Conservation (phyloP, 1,139 yeast species). For the Meyerozyma guilliermondii region DNA sequence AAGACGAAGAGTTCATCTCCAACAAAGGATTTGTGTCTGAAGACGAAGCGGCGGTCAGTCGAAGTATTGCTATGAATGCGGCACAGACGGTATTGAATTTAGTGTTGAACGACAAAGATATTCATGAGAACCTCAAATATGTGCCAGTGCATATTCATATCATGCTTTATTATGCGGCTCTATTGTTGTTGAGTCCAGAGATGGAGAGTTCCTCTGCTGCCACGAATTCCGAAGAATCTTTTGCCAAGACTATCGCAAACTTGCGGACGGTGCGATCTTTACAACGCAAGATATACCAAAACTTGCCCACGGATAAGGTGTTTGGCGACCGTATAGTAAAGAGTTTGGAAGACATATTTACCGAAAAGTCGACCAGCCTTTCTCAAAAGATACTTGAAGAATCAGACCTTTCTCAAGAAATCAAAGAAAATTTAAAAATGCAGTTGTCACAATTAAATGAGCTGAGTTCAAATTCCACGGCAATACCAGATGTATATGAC, state of each 20-base stretch:
- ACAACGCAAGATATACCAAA: slow-evolving; percentile 36
- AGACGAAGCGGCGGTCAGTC: slow-evolving; percentile 31
- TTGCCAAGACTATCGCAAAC: slow-evolving; percentile 19
- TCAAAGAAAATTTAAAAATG: slow-evolving; percentile 11
- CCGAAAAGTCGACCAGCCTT: slow-evolving; percentile 25
- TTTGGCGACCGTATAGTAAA: slow-evolving; percentile 47
- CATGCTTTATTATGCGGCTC: slow-evolving; percentile 65
- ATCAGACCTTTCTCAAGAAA: slow-evolving; percentile 8
- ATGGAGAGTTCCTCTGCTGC: slow-evolving; percentile 16
- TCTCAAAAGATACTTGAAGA: slow-evolving; percentile 7
- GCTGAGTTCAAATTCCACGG: background rate
- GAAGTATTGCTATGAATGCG: slow-evolving; percentile 54
- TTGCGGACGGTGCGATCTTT: slow-evolving; percentile 33
- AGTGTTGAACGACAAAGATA: slow-evolving; percentile 57
- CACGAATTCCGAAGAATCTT: slow-evolving; percentile 14
- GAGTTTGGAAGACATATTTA: slow-evolving; percentile 41
- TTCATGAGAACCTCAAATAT: slow-evolving; percentile 51
- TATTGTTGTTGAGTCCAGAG: slow-evolving; percentile 51
- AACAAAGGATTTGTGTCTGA: slow-evolving; percentile 33
- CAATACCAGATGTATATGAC: slow-evolving; percentile 6
- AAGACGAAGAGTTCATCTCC: slow-evolving; percentile 30
- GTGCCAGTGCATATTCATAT: slow-evolving; percentile 70
- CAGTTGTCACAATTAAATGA: slow-evolving; percentile 11
- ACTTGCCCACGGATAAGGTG: slow-evolving; percentile 49
- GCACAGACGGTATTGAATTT: slow-evolving; percentile 60